Base-by-base conservation (phyloP, 1,284 basidiomycete genomes). In the Microbotryum violaceum region DNA sequence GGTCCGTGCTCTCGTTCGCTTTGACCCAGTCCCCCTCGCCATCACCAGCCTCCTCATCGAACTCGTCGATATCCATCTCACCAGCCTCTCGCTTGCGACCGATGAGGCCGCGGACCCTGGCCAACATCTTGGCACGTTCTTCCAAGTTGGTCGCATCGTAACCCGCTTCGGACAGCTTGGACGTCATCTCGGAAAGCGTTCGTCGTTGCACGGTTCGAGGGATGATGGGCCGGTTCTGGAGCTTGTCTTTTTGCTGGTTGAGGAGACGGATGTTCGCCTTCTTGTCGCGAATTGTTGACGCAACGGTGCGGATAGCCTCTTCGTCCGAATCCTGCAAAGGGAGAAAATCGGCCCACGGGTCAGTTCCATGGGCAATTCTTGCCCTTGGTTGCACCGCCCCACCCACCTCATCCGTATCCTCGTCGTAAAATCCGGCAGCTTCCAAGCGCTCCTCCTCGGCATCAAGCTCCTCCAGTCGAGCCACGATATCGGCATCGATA, bases 401-500 rank as follows among this genome's bases (percentile, higher is more conserved):
- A 75, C 81, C 69, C 71, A 90, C 88, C 74, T 89, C 79, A 63
- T 79, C 88, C 59, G 91, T 87, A 60, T 88, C 88, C 33, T 73
- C 74, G 52, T 90, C 89, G 77, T 98, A 99, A 81, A 91, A 97
- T 6, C 94, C 96, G 74, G 97, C 90, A 1, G 86, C 87, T 75
- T 92, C 83, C 31, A 99, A 82, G 72, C 83, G 85, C 78, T 97
- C 94, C 77, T 99, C 94, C 75, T 99, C 94, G 46, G 89, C 84
- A 79, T 99, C 96, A 58, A 99, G 84, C 12, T 91, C 94, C 74
- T 97, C 94, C 62, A 99, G 85, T 78, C 91, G 93, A 77, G 93
- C 91, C 48, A 85, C 85, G 69, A 99, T 98, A 74, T 99, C 96
- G n/a, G 92, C 89, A 76, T 98, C 96, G 77, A 98, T 89, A 72